Evolutionary conservation across 495 filamentous ascomycete species (phyloP).

Genomic region (Alectoria sarmentosa): DNA sequence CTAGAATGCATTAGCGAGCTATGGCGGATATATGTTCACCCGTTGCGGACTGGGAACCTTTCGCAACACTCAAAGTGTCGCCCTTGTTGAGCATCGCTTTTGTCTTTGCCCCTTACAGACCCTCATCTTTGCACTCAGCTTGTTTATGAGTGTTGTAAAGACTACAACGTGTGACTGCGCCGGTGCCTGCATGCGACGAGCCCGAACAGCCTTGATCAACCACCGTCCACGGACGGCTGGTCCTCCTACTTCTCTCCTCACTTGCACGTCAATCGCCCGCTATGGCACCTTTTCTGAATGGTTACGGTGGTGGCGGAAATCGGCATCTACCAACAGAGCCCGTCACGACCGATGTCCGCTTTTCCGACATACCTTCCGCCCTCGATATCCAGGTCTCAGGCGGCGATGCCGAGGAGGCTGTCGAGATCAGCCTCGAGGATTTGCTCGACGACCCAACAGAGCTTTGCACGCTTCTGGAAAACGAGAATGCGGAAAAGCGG

Average conservation of each 20-base stretch:
- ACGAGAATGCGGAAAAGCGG: constrained; percentile 75
- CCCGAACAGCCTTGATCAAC: background rate
- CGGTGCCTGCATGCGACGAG: background rate
- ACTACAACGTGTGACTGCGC: background rate
- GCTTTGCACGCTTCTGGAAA: constrained; percentile 87
- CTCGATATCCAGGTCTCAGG: constrained; percentile 88
- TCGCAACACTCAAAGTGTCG: background rate
- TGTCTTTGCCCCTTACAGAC: background rate
- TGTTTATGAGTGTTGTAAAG: background rate
- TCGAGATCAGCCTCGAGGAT: constrained; percentile 86
- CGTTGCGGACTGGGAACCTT: background rate
- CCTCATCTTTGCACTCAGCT: background rate
- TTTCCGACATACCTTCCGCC: constrained; percentile 78
- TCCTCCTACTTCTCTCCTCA: constrained; percentile 5
- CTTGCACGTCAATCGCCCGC: constrained; percentile 16
- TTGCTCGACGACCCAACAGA: constrained; percentile 94
- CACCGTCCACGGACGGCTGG: background rate
- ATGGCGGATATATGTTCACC: background rate
- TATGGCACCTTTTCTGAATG: constrained; percentile 51
- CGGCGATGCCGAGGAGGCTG: constrained; percentile 67
- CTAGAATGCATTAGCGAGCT: background rate
- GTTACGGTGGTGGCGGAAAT: constrained; percentile 50
- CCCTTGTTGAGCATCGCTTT: background rate
- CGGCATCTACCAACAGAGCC: constrained; percentile 28
- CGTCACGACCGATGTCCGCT: constrained; percentile 45